phyloP scores from a whole-genome alignment of 2,329 filamentous ascomycete genomes.

The Botryotinia calthae region DNA sequence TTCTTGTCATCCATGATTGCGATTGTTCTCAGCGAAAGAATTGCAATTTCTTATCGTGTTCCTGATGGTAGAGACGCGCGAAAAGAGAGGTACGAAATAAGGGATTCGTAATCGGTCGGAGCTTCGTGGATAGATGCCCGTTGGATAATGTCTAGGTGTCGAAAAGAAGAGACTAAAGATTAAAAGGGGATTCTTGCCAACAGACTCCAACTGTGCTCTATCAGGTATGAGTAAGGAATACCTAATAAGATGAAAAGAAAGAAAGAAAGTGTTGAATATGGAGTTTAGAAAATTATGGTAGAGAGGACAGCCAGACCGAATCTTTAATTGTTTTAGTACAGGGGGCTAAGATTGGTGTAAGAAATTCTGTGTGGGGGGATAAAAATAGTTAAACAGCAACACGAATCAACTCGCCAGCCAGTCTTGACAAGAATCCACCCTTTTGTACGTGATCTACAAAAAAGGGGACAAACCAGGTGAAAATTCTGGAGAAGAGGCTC shows the following conservation, averaged over 20 bases:
- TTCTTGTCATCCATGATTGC: constrained; percentile 80
- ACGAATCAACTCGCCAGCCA: neutral
- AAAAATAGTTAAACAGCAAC: constrained; percentile 5
- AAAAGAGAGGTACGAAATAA: constrained; percentile 21
- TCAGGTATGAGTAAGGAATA: neutral
- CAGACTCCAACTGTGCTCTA: neutral
- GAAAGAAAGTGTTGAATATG: constrained; percentile 5
- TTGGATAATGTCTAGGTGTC: neutral
- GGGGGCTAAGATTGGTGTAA: constrained; percentile 9
- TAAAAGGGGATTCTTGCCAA: neutral
- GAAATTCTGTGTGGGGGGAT: constrained; percentile 10
- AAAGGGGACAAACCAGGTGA: constrained; percentile 9
- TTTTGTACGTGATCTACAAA: constrained; percentile 6
- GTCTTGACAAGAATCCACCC: neutral
- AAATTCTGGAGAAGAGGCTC: constrained; percentile 8
- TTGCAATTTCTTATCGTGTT: constrained; percentile 19
- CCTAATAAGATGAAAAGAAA: neutral
- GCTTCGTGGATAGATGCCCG: neutral
- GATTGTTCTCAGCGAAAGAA: constrained; percentile 21
- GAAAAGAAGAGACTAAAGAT: neutral
- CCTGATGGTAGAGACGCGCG: constrained; percentile 23
- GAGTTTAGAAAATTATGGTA: neutral
- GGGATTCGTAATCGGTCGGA: constrained; percentile 5
- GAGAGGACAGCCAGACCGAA: constrained; percentile 15
- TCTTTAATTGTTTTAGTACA: constrained; percentile 3